Conservation (phyloP, 441 rosid genomes). For the Pelargonium australe region DNA sequence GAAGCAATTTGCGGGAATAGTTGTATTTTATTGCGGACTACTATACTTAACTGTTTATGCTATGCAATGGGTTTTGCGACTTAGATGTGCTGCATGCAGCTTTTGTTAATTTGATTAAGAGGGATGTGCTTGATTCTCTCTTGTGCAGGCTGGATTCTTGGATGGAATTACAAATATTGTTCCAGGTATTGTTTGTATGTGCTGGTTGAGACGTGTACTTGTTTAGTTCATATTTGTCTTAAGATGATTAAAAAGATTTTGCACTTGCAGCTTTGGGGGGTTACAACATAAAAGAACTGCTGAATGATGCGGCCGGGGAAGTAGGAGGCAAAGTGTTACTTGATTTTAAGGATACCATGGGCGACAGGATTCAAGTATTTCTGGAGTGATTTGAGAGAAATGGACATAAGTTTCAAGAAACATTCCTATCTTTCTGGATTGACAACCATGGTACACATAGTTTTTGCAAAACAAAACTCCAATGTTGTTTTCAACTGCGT, state of each 20-base stretch:
- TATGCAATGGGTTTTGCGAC: too few species aligned
- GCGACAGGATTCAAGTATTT: slow-evolving; percentile 89
- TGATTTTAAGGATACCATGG: slow-evolving; percentile 69
- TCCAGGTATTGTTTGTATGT: slow-evolving; percentile 44
- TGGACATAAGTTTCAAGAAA: too few species aligned
- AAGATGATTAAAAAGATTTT: background rate
- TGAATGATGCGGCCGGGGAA: slow-evolving; percentile 72
- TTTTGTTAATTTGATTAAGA: background rate
- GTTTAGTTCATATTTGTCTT: background rate
- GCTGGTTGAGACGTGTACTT: background rate
- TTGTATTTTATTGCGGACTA: too few species aligned
- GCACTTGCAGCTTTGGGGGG: slow-evolving; percentile 61
- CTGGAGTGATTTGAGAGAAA: slow-evolving; percentile 37
- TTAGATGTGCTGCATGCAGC: too few species aligned
- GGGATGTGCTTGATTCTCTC: background rate
- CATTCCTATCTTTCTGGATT: too few species aligned
- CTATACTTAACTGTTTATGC: too few species aligned
- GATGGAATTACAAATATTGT: slow-evolving; percentile 83
- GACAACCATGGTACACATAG: too few species aligned
- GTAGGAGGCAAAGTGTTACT: slow-evolving; percentile 70
- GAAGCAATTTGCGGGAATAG: too few species aligned
- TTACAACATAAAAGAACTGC: slow-evolving; percentile 67
- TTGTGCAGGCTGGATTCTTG: slow-evolving; percentile 73
- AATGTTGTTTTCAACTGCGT: too few species aligned
- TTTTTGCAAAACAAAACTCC: too few species aligned